These are phyloP conservation scores for Venturia aucupariae DNA, from an alignment of 2,329 filamentous ascomycete species.

Conservation along the genomic window DNA sequence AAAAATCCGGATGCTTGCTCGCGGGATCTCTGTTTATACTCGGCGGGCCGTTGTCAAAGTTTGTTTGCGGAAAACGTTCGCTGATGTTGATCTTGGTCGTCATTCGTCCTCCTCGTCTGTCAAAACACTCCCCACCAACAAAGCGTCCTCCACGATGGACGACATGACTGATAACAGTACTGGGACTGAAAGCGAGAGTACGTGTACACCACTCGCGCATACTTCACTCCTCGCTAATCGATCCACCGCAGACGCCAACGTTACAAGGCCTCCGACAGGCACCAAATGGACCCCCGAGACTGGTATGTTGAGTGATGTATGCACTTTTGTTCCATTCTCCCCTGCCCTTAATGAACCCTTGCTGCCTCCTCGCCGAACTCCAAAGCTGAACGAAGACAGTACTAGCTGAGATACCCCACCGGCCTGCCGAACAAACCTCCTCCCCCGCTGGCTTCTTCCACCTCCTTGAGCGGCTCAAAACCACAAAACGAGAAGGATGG, in stretches of 20 bases:
- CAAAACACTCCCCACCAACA: neutral
- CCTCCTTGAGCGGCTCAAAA: slow-evolving; percentile 87
- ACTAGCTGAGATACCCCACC: slow-evolving; percentile 43
- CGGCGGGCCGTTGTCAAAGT: neutral
- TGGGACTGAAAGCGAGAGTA: neutral
- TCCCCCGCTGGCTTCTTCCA: slow-evolving; percentile 92
- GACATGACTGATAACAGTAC: neutral
- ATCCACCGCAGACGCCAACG: neutral
- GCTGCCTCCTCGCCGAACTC: neutral
- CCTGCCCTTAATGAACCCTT: neutral
- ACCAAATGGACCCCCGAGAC: slow-evolving; percentile 11
- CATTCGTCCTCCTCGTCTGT: neutral
- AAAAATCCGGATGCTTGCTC: neutral
- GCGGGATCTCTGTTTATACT: neutral
- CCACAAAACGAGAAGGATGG: slow-evolving; percentile 94
- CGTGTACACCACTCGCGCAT: neutral
- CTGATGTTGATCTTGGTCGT: neutral
- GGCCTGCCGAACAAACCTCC: slow-evolving; percentile 49
- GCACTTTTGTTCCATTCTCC: neutral
- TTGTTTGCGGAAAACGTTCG: neutral
- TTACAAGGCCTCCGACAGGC: neutral
- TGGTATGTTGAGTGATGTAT: slow-evolving; percentile 4
- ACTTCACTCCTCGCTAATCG: neutral
- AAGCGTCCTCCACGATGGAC: neutral
- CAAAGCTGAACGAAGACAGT: neutral